Base-by-base conservation (phyloP, 352 stramenopile species). In the Thalassiosira sp. region DNA sequence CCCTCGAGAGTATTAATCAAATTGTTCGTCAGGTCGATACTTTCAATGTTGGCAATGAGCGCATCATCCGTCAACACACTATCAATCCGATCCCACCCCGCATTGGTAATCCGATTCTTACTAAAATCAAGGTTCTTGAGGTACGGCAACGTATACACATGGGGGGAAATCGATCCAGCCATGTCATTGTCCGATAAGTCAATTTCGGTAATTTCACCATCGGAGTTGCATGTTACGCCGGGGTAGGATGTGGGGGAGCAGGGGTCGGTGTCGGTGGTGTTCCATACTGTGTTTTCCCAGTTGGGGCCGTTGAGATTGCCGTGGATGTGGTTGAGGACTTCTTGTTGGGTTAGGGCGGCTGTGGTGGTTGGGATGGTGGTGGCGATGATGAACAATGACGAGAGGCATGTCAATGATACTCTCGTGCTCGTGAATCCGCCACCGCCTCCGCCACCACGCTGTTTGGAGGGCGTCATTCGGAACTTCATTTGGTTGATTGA, bases 141-240 rank as follows among this genome's bases (percentile, higher is more conserved):
- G 46, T 81, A 56, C 20, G 69, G 61, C 3, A 94, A 52, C 24
- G 83, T 70, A 60, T 88, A 94, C 11, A 93, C 51, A 28, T 82
- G 67, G 6, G 82, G 81, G 27, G 77, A 76, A 37, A 92, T 78
- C 10, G 52, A 76, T 6, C 87, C 87, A 8, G 69, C 24, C 2
- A 91, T 37, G 25, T 87, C 82, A 42, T 86, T 89, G 25, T 87
- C 67, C 5, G 61, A 22, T 1, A 93, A 66, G 16, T 80, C 51
- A 48, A 93, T 89, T 35, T 81, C 74, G 52, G 81, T 68, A 5
- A 93, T 40, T n/a, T 76, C 62, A 20, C 62, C 46, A 6, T 74
- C 67, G n/a, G 63, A 46, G 56, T 89, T 72, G 57, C 87, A 91
- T 22, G 52, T 81, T 15, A 91, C 76, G 15, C 85, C 87, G 6